A percentile compares a stretch with the other conserved stretches of the same genome.
These are phyloP conservation scores for Biscutella laevigata DNA, from an alignment of 441 rosid species.

Conservation along the genomic window DNA sequence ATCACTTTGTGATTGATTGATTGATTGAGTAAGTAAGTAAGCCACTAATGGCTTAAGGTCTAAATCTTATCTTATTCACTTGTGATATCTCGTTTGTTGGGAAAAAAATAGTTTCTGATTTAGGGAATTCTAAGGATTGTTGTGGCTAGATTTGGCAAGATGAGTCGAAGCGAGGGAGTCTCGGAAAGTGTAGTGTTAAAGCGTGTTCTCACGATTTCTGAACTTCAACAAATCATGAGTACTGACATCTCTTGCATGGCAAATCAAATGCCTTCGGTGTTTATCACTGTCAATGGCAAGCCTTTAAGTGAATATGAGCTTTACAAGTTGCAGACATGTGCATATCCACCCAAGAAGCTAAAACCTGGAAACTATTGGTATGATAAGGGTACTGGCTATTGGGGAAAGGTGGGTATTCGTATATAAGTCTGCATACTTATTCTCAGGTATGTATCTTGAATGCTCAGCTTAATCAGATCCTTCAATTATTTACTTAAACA, in stretches of 20 bases:
- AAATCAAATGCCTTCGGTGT: conserved; percentile 49
- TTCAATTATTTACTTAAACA: conserved; percentile 23
- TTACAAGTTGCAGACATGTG: conserved; percentile 36
- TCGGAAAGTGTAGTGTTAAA: conserved; percentile 44
- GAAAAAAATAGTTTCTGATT: too few species aligned
- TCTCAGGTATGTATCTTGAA: not conserved
- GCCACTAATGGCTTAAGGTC: too few species aligned
- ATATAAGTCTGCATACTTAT: not conserved
- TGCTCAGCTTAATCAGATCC: conserved; percentile 7
- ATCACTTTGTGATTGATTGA: too few species aligned
- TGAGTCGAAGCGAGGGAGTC: conserved; percentile 37
- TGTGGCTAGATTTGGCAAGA: too few species aligned
- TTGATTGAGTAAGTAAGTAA: too few species aligned
- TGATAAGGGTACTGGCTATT: conserved; percentile 46
- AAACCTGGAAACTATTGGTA: conserved; percentile 60
- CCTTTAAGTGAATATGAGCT: conserved; percentile 36
- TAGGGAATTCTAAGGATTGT: too few species aligned
- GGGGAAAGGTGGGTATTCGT: conserved; percentile 53
- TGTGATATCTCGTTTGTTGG: too few species aligned
- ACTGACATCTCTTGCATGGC: conserved; percentile 36
- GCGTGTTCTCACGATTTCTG: conserved; percentile 29
- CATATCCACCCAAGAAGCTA: conserved; percentile 47
- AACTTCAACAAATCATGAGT: conserved; percentile 38
- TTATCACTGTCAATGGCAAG: conserved; percentile 35
- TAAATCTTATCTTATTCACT: too few species aligned